A percentile compares a stretch with the other conserved stretches of the same genome.
Conservation (phyloP, 2,329 filamentous ascomycete species). For the Pseudopyricularia javanii region DNA sequence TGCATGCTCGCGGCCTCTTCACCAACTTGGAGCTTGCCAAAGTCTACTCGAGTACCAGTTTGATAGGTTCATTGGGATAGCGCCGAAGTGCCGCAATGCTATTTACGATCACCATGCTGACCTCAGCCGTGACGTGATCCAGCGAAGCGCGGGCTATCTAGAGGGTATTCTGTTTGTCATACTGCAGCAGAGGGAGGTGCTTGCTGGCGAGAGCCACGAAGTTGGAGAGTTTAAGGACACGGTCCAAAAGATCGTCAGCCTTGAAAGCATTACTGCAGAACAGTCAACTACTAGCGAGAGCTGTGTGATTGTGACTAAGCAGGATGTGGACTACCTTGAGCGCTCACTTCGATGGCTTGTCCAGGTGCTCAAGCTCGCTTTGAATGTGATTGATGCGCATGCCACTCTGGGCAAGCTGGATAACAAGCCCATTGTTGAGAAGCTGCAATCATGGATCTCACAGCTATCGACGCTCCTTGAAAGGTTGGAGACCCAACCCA, state of each 20-base stretch:
- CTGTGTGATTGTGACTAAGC: background rate
- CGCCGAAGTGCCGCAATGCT: slow-evolving; percentile 53
- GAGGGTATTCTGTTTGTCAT: slow-evolving; percentile 68
- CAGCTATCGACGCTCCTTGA: slow-evolving; percentile 30
- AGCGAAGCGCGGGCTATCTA: slow-evolving; percentile 69
- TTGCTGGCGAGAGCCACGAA: slow-evolving; percentile 18
- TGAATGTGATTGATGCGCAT: slow-evolving; percentile 53
- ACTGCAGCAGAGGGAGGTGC: slow-evolving; percentile 43
- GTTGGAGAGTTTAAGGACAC: background rate
- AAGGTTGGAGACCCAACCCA: slow-evolving; percentile 27
- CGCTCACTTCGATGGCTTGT: slow-evolving; percentile 46
- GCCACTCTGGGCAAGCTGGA: slow-evolving; percentile 46
- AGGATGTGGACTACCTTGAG: slow-evolving; percentile 11
- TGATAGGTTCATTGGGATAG: slow-evolving; percentile 65
- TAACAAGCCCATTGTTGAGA: slow-evolving; percentile 28
- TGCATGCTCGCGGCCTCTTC: slow-evolving; percentile 27
- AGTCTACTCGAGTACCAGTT: slow-evolving; percentile 56
- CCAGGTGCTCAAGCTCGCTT: slow-evolving; percentile 51
- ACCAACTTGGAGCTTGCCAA: slow-evolving; percentile 11
- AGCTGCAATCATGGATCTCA: slow-evolving; percentile 36
- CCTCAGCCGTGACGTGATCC: slow-evolving; percentile 67
- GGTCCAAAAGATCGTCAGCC: slow-evolving; percentile 2
- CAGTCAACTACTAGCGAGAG: background rate
- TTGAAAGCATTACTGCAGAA: slow-evolving; percentile 4
- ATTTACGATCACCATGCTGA: slow-evolving; percentile 71